Evolutionary conservation across 805 yeast genomes (phyloP).

Genomic region (Metschnikowia cubensis): DNA sequence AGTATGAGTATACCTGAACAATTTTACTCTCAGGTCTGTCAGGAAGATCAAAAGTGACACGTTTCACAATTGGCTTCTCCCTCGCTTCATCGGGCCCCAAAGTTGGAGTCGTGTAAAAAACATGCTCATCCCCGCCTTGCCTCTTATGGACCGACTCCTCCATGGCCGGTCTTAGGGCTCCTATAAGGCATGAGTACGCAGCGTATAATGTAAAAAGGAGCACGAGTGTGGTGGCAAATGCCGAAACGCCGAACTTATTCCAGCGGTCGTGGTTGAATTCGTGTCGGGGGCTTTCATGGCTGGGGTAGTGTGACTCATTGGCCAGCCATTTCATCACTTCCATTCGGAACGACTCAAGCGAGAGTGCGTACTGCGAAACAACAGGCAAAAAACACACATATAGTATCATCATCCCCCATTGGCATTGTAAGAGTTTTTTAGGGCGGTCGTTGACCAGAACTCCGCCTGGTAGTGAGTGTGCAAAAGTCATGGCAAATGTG

Average conservation of each 20-base stretch:
- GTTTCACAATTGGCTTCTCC: slow-evolving; percentile 2
- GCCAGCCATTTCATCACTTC: slow-evolving; percentile 3
- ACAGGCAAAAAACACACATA: not conserved
- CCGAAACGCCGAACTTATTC: not conserved
- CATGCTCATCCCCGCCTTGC: not conserved
- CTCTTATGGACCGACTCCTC: not conserved
- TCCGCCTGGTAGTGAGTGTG: not conserved
- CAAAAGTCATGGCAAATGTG: not conserved
- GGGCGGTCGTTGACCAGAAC: not conserved
- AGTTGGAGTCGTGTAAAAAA: not conserved
- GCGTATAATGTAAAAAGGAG: not conserved
- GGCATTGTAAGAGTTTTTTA: not conserved
- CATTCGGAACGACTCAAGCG: not conserved
- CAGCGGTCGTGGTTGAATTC: slow-evolving; percentile 1
- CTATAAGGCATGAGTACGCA: not conserved
- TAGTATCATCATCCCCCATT: not conserved
- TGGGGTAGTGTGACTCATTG: not conserved
- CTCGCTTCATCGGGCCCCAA: not conserved
- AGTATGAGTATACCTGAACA: not conserved
- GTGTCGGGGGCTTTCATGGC: not conserved
- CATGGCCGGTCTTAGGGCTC: not conserved
- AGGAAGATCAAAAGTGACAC: slow-evolving; percentile 6
- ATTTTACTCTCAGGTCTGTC: slow-evolving; percentile 1
- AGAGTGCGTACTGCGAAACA: not conserved
- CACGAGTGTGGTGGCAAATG: not conserved